Conservation (phyloP, 2,329 filamentous ascomycete species). For the Mariannaea sp. region DNA sequence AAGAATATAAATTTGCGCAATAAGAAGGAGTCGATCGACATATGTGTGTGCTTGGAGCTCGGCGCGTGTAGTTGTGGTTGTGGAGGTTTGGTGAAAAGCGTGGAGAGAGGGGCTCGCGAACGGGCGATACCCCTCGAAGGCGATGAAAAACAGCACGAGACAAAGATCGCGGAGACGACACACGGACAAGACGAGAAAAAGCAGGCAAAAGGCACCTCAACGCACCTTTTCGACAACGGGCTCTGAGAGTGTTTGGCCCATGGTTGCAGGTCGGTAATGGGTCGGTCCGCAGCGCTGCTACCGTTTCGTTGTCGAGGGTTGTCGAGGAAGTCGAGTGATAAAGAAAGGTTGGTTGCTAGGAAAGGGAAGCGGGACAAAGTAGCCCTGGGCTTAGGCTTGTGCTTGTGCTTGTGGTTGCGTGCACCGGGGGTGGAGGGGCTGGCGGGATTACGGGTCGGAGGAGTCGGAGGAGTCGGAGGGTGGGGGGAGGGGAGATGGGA, state of each 20-base stretch:
- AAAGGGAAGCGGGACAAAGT: constrained; percentile 21
- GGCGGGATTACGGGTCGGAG: constrained; percentile 20
- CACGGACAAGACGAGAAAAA: constrained; percentile 2
- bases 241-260: constrained; percentile 99
- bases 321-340: constrained; percentile 19
- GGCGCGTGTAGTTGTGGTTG: constrained; percentile 7
- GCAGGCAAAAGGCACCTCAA: constrained; percentile 16
- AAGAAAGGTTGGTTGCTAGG: constrained; percentile 22
- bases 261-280: constrained; percentile 48
- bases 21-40: constrained; percentile 3
- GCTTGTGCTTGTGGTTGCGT: constrained; percentile 1
- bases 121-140: constrained; percentile 32
- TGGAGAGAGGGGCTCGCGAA: constrained; percentile 34
- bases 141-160: constrained; percentile 21
- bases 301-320: constrained; percentile 26
- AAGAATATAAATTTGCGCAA: constrained; percentile 20
- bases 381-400: constrained; percentile 8
- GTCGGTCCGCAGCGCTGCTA: constrained; percentile 37
- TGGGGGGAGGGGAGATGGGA: constrained; percentile 2
- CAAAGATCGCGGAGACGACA: neutral
- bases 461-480: constrained; percentile 18
- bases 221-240: constrained; percentile 97
- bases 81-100: neutral
- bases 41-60: constrained; percentile 10
- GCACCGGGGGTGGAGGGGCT: constrained; percentile 11